Evolutionary conservation across 2,329 filamentous ascomycete species (phyloP), one percentile per base, ranked within the genome.

Genomic region (Epichloe baconii): DNA sequence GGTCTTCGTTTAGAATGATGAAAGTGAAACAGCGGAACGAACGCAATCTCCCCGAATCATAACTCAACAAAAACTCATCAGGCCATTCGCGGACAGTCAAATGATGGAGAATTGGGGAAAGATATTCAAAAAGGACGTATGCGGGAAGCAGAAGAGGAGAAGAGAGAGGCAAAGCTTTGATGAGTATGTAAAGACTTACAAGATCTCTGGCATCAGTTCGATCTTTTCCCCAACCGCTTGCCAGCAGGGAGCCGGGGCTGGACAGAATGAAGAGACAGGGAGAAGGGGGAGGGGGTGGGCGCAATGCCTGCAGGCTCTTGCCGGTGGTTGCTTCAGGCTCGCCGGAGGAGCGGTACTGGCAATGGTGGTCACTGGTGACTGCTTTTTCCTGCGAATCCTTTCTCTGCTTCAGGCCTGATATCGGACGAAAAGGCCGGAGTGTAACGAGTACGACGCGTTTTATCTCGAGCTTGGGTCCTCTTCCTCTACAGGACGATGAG

Each of bases 191-290:
- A 34, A 42, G 26, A 44, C 46, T 53, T 51, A 46, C 52, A 53
- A 51, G 41, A 51, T 55, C 52, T 53, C 43, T 54, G 53, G 50
- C 45, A 54, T 52, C 54, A 48, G 48, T 51, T 53, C 53, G 52
- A 52, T 57, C 53, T 54, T 47, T 54, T 50, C 31, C 21, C 21
- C 31, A 48, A 37, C 36, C 51, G 56, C 50, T 52, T 44, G 36
- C 45, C 40, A n/a, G n/a, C 31, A 37, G 34, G 42, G 36, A 34
- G 44, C 44, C 17, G 2, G 26, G 44, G 44, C 34, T 48, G 46
- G 48, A 49, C 36, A 42, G 31, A 37, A 42, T 34, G 23, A 43
- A 46, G 40, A 12, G 48, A 46, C 52, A 49, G 23, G 41, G 47
- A 21, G 47, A 7, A 26, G 0, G 2, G 5, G 23, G 19, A 2